A percentile compares a stretch with the other conserved stretches of the same genome.
phyloP scores from a whole-genome alignment of 768 basidiomycete genomes.

The Naganishia onofrii region DNA sequence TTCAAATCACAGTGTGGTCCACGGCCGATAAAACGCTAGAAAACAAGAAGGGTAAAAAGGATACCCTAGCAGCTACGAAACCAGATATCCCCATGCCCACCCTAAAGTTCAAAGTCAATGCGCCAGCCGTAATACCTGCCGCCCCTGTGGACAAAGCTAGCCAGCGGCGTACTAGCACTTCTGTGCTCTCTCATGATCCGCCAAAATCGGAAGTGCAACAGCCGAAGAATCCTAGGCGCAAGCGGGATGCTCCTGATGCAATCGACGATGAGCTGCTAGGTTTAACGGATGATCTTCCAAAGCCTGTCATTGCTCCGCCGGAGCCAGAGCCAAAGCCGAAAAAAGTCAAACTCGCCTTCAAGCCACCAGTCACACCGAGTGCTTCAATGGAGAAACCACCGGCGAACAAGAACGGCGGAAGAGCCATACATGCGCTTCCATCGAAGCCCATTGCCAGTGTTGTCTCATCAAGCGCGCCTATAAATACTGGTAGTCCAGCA shows the following conservation, averaged over 20 bases:
- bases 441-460: background rate
- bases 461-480: background rate
- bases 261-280: conserved; percentile 25
- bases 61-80: conserved; percentile 18
- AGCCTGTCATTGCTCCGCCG: background rate
- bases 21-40: conserved; percentile 56
- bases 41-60: conserved; percentile 26
- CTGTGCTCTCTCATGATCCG: conserved; percentile 34
- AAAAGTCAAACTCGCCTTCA: conserved; percentile 24
- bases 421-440: background rate
- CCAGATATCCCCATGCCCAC: conserved; percentile 3
- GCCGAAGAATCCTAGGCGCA: background rate
- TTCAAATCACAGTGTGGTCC: conserved; percentile 66
- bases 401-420: background rate
- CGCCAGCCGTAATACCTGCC: conserved; percentile 30
- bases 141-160: conserved; percentile 18
- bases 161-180: conserved; percentile 34
- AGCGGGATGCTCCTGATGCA: background rate
- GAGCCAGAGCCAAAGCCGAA: conserved; percentile 5
- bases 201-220: background rate
- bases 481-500: background rate
- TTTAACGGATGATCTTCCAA: background rate
- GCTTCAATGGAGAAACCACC: background rate
- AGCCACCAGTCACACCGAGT: background rate
- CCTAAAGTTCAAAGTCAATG: conserved; percentile 47